Percentiles rank a stretch among this genome's conserved stretches.
Conservation (phyloP, 2,329 filamentous ascomycete genomes). For the Cytospora piceae region DNA sequence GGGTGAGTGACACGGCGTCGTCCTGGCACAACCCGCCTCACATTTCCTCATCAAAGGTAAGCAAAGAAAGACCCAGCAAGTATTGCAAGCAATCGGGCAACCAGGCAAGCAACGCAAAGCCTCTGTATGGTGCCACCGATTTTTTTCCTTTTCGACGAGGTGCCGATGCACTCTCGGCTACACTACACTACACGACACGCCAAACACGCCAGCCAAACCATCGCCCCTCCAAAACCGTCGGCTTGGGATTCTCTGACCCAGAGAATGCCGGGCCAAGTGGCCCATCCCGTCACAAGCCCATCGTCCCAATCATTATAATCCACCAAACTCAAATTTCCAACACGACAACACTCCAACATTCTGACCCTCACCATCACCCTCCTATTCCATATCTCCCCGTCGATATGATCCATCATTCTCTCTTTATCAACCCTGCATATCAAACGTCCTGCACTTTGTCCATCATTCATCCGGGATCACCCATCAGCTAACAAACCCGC, state of each 20-base stretch:
- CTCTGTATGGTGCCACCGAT: constrained; percentile 7
- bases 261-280: constrained; percentile 26
- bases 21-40: constrained; percentile 53
- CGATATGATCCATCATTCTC: constrained; percentile 24
- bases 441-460: constrained; percentile 25
- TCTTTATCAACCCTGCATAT: constrained; percentile 28
- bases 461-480: constrained; percentile 30
- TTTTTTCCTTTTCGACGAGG: constrained; percentile 16
- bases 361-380: constrained; percentile 13
- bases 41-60: constrained; percentile 52
- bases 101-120: constrained; percentile 1
- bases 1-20: constrained; percentile 48
- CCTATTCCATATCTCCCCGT: neutral
- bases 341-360: no score
- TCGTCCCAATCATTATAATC: constrained; percentile 6
- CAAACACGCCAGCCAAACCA: constrained; percentile 23
- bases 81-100: constrained; percentile 10
- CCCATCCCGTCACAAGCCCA: constrained; percentile 23
- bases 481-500: constrained; percentile 29
- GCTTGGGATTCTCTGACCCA: constrained; percentile 30
- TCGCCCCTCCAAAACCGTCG: constrained; percentile 25
- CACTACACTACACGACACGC: neutral
- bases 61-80: constrained; percentile 29
- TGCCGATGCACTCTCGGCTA: constrained; percentile 9
- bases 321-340: constrained; percentile 18